phyloP scores from a whole-genome alignment of 176 grass and related monocot genomes.

The Oryza punctata region DNA sequence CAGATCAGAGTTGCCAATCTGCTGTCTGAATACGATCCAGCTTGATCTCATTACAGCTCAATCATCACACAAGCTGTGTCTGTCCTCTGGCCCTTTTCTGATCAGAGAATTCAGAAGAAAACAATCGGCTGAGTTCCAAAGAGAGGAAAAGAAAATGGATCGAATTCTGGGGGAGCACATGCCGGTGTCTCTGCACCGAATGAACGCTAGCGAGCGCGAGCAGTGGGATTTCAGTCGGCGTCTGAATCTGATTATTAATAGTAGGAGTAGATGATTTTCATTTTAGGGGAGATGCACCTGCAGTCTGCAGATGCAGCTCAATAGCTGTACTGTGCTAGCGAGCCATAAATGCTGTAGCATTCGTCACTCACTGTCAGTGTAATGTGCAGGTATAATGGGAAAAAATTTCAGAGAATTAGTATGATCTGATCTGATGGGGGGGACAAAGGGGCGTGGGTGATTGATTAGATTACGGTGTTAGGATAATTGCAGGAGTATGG shows the following conservation, averaged over 20 bases:
- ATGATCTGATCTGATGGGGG: not conserved
- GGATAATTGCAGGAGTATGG: no score
- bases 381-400: not conserved
- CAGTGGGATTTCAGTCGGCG: not conserved
- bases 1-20: not conserved
- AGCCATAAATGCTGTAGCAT: not conserved
- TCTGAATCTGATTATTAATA: not conserved
- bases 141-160: not conserved
- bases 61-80: not conserved
- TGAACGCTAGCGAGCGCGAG: not conserved
- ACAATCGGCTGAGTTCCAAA: not conserved
- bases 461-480: not conserved
- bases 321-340: not conserved
- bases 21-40: not conserved
- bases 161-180: not conserved
- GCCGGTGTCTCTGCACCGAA: constrained; percentile 6
- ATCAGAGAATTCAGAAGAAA: not conserved
- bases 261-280: not conserved
- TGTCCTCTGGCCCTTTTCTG: not conserved
- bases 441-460: not conserved
- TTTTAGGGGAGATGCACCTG: not conserved
- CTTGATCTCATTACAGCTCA: not conserved
- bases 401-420: not conserved
- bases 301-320: not conserved
- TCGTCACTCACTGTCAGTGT: not conserved